Conservation (phyloP, 2,329 filamentous ascomycete genomes). For the Aspergillus alliaceus region DNA sequence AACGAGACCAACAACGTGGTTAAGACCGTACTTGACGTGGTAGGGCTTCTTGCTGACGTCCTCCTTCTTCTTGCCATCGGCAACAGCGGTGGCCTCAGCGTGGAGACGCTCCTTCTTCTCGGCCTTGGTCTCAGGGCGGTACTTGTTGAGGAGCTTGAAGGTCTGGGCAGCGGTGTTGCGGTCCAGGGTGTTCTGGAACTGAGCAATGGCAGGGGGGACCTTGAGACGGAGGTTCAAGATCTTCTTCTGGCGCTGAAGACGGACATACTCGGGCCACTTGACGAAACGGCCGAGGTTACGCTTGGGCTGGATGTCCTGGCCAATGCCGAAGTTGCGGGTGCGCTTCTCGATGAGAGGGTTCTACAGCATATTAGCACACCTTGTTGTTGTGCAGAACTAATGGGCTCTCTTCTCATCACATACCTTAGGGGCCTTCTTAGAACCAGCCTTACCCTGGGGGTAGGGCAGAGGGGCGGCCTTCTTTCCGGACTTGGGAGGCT, state of each 20-base stretch:
- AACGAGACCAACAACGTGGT: constrained; percentile 96
- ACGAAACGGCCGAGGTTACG: constrained; percentile 98
- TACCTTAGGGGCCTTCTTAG: constrained; percentile 97
- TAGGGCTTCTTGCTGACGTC: constrained; percentile 99
- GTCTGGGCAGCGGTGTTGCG: constrained; percentile 94
- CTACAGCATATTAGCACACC: constrained; percentile 49
- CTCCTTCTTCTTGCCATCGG: constrained; percentile 99
- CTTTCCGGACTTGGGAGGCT: constrained; percentile 98
- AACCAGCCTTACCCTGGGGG: constrained; percentile 85
- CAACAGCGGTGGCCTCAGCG: constrained; percentile 96
- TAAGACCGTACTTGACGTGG: constrained; percentile 98
- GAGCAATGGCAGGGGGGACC: constrained; percentile 93
- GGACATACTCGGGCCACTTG: constrained; percentile 99
- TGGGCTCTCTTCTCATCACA: constrained; percentile 42
- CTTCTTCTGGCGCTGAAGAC: constrained; percentile 92
- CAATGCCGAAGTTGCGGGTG: constrained; percentile 95
- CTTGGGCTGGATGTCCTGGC: constrained; percentile 96
- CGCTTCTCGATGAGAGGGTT: constrained; percentile 99
- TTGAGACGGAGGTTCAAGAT: constrained; percentile 98
- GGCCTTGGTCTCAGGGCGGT: constrained; percentile 96
- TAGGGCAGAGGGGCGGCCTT: constrained; percentile 97
- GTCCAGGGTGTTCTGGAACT: constrained; percentile 97
- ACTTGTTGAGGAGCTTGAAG: constrained; percentile 99
- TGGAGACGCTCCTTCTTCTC: constrained; percentile 99
- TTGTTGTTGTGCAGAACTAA: constrained; percentile 10